Evolutionary conservation across 192 early-diverging fungal genomes (phyloP).

Genomic region (Chytriomyces sp.): DNA sequence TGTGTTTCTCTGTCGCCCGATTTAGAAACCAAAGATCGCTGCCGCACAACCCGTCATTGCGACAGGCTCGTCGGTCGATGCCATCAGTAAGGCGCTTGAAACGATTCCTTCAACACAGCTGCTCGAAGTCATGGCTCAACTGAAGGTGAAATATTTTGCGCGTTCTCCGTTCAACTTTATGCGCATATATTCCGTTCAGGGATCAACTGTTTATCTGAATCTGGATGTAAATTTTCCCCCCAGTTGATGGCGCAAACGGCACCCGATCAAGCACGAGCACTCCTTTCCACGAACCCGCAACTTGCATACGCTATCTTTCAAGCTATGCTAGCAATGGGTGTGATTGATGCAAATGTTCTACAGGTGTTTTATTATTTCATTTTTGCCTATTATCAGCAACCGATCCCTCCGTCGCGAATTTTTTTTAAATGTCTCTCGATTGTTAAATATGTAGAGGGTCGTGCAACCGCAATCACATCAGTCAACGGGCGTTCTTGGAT

Average conservation of each 20-base stretch:
- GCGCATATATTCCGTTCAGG: background rate
- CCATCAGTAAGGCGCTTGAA: conserved; percentile 59
- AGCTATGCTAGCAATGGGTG: conserved; percentile 75
- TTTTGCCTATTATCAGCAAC: background rate
- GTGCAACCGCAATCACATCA: conserved; percentile 9
- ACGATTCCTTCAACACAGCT: conserved; percentile 66
- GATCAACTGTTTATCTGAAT: background rate
- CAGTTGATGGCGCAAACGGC: conserved; percentile 61
- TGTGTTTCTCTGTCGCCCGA: background rate
- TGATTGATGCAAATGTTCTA: conserved; percentile 68
- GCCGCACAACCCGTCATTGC: conserved; percentile 25
- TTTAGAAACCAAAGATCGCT: background rate
- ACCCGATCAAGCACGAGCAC: conserved; percentile 69
- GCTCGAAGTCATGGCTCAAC: conserved; percentile 65
- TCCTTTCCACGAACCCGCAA: conserved; percentile 80
- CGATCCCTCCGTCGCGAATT: background rate
- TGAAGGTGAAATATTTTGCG: conserved; percentile 59
- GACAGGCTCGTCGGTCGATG: conserved; percentile 49
- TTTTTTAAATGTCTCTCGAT: background rate
- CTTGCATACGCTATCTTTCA: conserved; percentile 85
- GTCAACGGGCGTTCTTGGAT: background rate
- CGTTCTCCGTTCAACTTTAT: background rate
- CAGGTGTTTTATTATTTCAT: conserved; percentile 37
- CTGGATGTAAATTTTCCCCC: background rate
- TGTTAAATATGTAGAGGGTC: background rate